phyloP scores from a whole-genome alignment of 108 stramenopile species.

The Conticribra guillardii region DNA sequence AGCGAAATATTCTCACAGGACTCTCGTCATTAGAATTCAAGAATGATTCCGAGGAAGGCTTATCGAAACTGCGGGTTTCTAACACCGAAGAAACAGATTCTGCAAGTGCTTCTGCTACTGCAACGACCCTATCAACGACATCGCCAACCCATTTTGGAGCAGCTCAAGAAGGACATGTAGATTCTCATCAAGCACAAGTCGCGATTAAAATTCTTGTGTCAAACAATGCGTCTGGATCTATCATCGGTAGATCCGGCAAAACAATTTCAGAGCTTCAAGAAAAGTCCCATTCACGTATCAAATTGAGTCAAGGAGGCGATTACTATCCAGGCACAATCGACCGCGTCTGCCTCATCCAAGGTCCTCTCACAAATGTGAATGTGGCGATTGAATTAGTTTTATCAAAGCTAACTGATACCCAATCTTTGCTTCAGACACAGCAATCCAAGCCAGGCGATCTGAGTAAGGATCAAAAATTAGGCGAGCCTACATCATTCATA shows the following conservation, averaged over 20 bases:
- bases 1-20: too few relatives aligned
- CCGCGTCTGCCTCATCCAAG: slow-evolving; percentile 83
- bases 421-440: slow-evolving; percentile 44
- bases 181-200: slow-evolving; percentile 2
- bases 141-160: slow-evolving; percentile 7
- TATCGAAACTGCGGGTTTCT: too few relatives aligned
- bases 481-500: slow-evolving; percentile 46
- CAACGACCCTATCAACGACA: slow-evolving; percentile 9
- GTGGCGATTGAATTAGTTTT: slow-evolving; percentile 63
- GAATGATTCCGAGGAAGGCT: too few relatives aligned
- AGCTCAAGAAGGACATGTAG: slow-evolving; percentile 3
- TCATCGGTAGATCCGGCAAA: slow-evolving; percentile 81
- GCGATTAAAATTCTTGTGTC: slow-evolving; percentile 82
- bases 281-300: slow-evolving; percentile 70
- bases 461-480: slow-evolving; percentile 27
- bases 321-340: slow-evolving; percentile 81
- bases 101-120: slow-evolving; percentile 10
- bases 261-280: slow-evolving; percentile 78
- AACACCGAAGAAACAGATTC: slow-evolving; percentile 26
- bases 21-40: too few relatives aligned
- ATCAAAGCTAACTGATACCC: slow-evolving; percentile 59
- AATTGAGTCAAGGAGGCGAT: slow-evolving; percentile 79
- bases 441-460: too few relatives aligned
- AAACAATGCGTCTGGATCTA: slow-evolving; percentile 81
- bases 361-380: slow-evolving; percentile 63